Base-by-base conservation (phyloP, 768 basidiomycete species). In the Podaxis rugospora region DNA sequence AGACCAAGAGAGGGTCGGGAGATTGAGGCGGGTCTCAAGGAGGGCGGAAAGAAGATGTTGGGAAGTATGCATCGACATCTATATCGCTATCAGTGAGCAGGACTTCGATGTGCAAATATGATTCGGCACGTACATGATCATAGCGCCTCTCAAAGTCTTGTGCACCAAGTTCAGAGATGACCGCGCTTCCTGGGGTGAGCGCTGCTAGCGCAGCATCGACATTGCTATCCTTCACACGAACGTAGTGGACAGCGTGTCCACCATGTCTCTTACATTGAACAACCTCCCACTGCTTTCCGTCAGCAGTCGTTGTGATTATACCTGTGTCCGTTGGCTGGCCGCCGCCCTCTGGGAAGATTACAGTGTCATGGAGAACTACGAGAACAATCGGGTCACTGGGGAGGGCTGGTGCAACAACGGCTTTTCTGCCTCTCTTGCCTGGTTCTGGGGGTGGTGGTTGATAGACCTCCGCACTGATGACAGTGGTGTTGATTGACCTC, bases 31-130 rank as follows among this genome's bases (percentile, higher is more conserved):
- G 23, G 79, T 77, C 67, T 93, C 90, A 4, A 93, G 77, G n/a
- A 92, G 77, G 0, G 91, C 90, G 13, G 91, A 92, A 23, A 93
- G 81, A 47, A 92, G 78, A 63, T 93, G 92, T 67, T 93, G 92
- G 0, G 88, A 88, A 1, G 91, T 92, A 71, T 94, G 92, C 83
- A 91, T 84, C 14, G 85, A 83, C 88, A 90, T 90, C 88, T 91
- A 65, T 58, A 13, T 7, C 28, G 28, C 37, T 35, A 27, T 9
- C 37, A 49, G 61, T 44, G 54, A 58, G 56, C 40, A 39, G 39
- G 16, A 36, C 13, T 10, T n/a, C 59, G 37, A 52, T 23, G 25
- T 51, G 5, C 21, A 23, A 54, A 23, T 40, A 18, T 32, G 44
- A 32, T 37, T 27, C 16, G 36, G 53, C 37, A 73, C 85, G 64